Percentiles rank a stretch among this genome's conserved stretches.
Conservation (phyloP, 225 moss, liverwort and hornwort species). For the Marchantia polymorpha region DNA sequence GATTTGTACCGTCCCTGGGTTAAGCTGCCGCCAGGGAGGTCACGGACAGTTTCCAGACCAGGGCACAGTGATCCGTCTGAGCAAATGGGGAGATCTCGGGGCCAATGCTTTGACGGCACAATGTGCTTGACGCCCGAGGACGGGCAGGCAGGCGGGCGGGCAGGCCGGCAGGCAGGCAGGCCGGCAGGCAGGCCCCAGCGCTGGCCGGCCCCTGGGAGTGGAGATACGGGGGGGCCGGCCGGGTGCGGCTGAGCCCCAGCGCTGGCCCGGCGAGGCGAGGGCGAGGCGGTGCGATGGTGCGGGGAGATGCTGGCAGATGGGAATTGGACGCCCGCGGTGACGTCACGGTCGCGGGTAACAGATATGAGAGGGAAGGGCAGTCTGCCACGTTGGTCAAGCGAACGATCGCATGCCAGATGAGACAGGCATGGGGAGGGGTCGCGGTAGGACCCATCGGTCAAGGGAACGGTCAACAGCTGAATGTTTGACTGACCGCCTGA, state of each 20-base stretch:
- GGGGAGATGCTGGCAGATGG: conserved; percentile 8
- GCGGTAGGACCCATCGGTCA: conserved; percentile 8
- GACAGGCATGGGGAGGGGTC: background rate
- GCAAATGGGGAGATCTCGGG: no score
- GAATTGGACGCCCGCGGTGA: conserved; percentile 1
- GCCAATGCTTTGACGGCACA: no score
- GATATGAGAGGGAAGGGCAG: conserved; percentile 1
- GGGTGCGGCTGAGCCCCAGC: background rate
- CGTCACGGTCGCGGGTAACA: conserved; percentile 12
- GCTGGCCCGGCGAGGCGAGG: background rate
- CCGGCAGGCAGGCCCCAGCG: background rate
- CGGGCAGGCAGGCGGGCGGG: no score
- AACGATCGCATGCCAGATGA: conserved; percentile 12
- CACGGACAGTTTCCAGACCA: no score
- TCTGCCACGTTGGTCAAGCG: conserved; percentile 2
- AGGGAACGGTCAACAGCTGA: conserved; percentile 28
- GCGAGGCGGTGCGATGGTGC: background rate
- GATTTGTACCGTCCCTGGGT: no score
- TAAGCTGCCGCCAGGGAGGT: no score
- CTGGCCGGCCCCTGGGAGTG: no score
- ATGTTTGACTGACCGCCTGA: conserved; percentile 25
- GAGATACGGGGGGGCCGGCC: background rate
- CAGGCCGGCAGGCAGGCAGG: no score
- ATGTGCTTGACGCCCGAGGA: no score
- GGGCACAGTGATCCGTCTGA: no score